Conservation (phyloP, 2,329 filamentous ascomycete species). For the Falciphora oryzae region DNA sequence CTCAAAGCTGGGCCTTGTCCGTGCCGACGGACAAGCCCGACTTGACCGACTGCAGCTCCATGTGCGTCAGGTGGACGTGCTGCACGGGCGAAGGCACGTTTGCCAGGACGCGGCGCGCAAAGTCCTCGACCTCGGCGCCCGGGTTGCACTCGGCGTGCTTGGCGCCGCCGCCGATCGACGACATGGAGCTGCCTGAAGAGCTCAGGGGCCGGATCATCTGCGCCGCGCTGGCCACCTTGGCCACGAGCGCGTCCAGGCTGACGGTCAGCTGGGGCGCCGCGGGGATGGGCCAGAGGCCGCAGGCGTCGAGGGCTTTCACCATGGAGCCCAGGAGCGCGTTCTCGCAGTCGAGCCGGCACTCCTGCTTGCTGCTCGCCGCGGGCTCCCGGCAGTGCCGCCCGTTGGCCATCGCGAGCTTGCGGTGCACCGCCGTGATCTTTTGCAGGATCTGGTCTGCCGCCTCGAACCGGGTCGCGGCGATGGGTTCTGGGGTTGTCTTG, state of each 20-base stretch:
- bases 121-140: conserved; percentile 6
- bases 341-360: conserved; percentile 10
- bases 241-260: conserved; percentile 8
- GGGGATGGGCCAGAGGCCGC: conserved; percentile 7
- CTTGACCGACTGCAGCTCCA: conserved; percentile 10
- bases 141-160: conserved; percentile 5
- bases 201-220: conserved; percentile 9
- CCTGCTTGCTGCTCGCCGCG: background rate
- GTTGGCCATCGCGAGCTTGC: conserved; percentile 7
- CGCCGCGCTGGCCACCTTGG: conserved; percentile 3
- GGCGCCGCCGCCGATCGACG: background rate
- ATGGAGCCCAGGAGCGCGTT: conserved; percentile 9
- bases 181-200: background rate
- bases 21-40: conserved; percentile 5
- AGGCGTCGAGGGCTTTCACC: conserved; percentile 9
- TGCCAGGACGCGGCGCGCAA: conserved; percentile 3
- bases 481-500: background rate
- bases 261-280: conserved; percentile 1
- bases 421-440: conserved; percentile 4
- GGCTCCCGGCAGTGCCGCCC: conserved; percentile 8
- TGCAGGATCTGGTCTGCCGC: conserved; percentile 8
- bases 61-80: conserved; percentile 9
- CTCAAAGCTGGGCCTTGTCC: background rate
- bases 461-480: conserved; percentile 4
- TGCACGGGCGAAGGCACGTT: conserved; percentile 3